phyloP scores from a whole-genome alignment of 805 yeast genomes.

The Candida caryicola region DNA sequence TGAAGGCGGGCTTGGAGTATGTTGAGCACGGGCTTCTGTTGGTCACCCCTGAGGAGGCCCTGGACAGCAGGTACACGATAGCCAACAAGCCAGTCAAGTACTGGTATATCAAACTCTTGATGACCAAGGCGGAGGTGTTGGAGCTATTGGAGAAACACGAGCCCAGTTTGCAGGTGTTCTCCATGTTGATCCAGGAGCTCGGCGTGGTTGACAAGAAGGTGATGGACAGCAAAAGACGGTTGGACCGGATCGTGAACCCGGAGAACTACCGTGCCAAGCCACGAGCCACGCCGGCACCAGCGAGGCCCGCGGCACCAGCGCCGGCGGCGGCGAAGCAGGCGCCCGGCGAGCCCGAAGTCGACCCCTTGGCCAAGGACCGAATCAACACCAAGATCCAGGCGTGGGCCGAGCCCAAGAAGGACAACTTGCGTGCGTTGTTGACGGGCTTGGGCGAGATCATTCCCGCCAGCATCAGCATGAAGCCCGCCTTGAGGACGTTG shows the following conservation, averaged over 20 bases:
- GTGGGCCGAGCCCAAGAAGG: slow-evolving; percentile 22
- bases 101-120: slow-evolving; percentile 69
- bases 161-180: slow-evolving; percentile 62
- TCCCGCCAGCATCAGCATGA: slow-evolving; percentile 42
- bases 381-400: slow-evolving; percentile 8
- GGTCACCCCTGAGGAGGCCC: slow-evolving; percentile 27
- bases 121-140: slow-evolving; percentile 76
- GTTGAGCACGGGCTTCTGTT: slow-evolving; percentile 47
- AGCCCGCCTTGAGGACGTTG: slow-evolving; percentile 13
- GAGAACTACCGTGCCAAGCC: slow-evolving; percentile 24
- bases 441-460: slow-evolving; percentile 65
- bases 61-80: slow-evolving; percentile 27
- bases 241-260: slow-evolving; percentile 64
- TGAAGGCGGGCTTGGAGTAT: slow-evolving; percentile 12
- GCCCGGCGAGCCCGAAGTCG: slow-evolving; percentile 32
- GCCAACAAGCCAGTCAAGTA: slow-evolving; percentile 56
- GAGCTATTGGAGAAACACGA: slow-evolving; percentile 74
- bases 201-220: slow-evolving; percentile 63
- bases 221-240: slow-evolving; percentile 81
- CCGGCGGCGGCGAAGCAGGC: slow-evolving; percentile 5
- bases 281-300: slow-evolving; percentile 7
- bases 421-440: slow-evolving; percentile 74
- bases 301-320: slow-evolving; percentile 10
- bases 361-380: slow-evolving; percentile 9
- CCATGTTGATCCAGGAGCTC: slow-evolving; percentile 52